Base-by-base conservation (phyloP, 805 yeast species). In the Candida endomychidarum region DNA sequence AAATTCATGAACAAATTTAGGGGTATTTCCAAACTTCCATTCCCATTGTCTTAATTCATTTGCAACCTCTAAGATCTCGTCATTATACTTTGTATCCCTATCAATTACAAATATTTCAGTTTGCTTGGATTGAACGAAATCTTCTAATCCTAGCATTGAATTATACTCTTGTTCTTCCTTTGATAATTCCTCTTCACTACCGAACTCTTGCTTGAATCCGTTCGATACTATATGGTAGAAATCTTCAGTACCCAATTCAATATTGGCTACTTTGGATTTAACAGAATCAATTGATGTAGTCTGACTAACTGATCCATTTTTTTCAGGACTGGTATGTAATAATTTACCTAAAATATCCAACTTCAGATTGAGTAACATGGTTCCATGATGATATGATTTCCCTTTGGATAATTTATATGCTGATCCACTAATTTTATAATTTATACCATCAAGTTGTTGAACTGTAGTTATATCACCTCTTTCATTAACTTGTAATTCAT, bases 311-410 rank as follows among this genome's bases (percentile, higher is more conserved):
- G 49, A 43, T 0, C 78, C 79, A 19, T 64, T 48, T 3, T 60
- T 49, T 1, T 61, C 46, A 8, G 63, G 60, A 30, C 70, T 73
- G 11, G 81, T 65, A 24, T 74, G 72, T 43, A 93, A 66, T 10
- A 87, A 57, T n/a, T 76, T 67, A 1, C 80, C 67, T 42, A 93
- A 67, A 0, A 71, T 61, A n/a, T 69, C 70, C 18, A 93, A 61
- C 26, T 80, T 69, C 29, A 95, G 80, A 40, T 76, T 65, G 17
- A 93, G 65, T 6, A 93, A 68, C 96, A 93, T 86, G 0, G 99
- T 93, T 0, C 97, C 99, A 64, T 93, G 99, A 57, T 93, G 99
- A 49, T 90, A 83, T 5, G 96, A 80, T 50, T 80, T 79, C 0
- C 93, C 90, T 35, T 75, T 74, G 4, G 95, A 81, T 22, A 93